A percentile compares a stretch with the other conserved stretches of the same genome.
Conservation (phyloP, 805 yeast genomes). For the Sugiyamaella mastotermitis region DNA sequence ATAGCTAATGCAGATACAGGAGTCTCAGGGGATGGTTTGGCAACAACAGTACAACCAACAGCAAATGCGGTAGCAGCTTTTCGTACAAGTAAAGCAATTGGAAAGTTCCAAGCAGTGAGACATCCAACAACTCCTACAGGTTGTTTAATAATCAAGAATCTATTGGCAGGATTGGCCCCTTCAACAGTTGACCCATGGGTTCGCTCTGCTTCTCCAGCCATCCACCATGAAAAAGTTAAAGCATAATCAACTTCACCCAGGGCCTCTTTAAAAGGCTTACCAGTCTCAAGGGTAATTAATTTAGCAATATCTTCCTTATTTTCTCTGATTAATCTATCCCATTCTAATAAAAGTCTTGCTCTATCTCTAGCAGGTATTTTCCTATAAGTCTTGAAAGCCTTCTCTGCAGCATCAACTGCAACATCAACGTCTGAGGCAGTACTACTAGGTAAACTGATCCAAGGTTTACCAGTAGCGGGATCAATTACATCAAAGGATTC, state of each 20-base stretch:
- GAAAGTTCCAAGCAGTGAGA: slow-evolving; percentile 81
- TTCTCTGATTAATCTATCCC: slow-evolving; percentile 49
- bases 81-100: slow-evolving; percentile 68
- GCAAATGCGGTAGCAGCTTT: slow-evolving; percentile 72
- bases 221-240: slow-evolving; percentile 85
- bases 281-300: slow-evolving; percentile 62
- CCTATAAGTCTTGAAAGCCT: slow-evolving; percentile 48
- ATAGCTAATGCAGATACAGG: slow-evolving; percentile 68
- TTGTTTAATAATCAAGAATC: slow-evolving; percentile 54
- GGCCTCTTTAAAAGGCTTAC: slow-evolving; percentile 65
- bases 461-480: slow-evolving; percentile 57
- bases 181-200: slow-evolving; percentile 8
- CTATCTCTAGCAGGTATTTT: slow-evolving; percentile 53
- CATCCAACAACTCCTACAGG: slow-evolving; percentile 80
- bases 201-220: slow-evolving; percentile 49
- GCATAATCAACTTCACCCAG: slow-evolving; percentile 61
- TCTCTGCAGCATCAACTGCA: slow-evolving; percentile 53
- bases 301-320: slow-evolving; percentile 60
- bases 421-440: slow-evolving; percentile 32
- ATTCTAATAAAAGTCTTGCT: slow-evolving; percentile 44
- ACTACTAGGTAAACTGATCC: slow-evolving; percentile 32
- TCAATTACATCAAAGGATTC: slow-evolving; percentile 63
- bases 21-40: slow-evolving; percentile 73
- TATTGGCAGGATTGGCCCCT: slow-evolving; percentile 19
- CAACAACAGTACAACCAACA: slow-evolving; percentile 70